Percentiles rank a stretch among this genome's conserved stretches.
phyloP scores from a whole-genome alignment of 2,329 filamentous ascomycete species.

The Cladorrhinum sp. region DNA sequence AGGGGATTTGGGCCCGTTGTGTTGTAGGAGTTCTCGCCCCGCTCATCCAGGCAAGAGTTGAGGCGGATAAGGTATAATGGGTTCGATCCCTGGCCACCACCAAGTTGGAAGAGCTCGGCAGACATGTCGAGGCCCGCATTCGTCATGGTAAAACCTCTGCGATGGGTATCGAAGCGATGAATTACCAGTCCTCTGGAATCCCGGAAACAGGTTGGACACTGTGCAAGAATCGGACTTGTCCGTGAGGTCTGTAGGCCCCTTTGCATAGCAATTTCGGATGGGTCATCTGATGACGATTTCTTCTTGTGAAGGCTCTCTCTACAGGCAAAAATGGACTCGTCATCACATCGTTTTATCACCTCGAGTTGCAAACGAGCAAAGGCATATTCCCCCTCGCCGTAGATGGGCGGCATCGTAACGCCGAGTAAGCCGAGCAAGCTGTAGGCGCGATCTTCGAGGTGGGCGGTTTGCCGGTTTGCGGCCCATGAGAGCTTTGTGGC shows the following conservation, averaged over 20 bases:
- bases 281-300: not conserved
- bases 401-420: not conserved
- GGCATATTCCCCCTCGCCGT: not conserved
- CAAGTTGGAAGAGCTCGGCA: not conserved
- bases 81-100: not conserved
- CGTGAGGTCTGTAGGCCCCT: not conserved
- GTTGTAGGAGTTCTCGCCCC: not conserved
- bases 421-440: conserved; percentile 1
- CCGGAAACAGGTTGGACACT: not conserved
- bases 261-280: not conserved
- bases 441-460: not conserved
- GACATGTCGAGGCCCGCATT: not conserved
- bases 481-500: conserved; percentile 1
- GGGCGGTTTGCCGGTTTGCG: not conserved
- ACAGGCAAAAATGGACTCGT: not conserved
- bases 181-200: not conserved
- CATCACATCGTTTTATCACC: not conserved
- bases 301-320: not conserved
- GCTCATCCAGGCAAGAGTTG: not conserved
- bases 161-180: not conserved
- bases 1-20: not conserved
- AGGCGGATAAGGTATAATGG: not conserved
- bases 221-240: not conserved
- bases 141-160: not conserved
- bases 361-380: not conserved